A percentile compares a stretch with the other conserved stretches of the same genome.
These are phyloP conservation scores for Xylaria multiplex DNA, from an alignment of 2,329 filamentous ascomycete genomes.

Conservation along the genomic window DNA sequence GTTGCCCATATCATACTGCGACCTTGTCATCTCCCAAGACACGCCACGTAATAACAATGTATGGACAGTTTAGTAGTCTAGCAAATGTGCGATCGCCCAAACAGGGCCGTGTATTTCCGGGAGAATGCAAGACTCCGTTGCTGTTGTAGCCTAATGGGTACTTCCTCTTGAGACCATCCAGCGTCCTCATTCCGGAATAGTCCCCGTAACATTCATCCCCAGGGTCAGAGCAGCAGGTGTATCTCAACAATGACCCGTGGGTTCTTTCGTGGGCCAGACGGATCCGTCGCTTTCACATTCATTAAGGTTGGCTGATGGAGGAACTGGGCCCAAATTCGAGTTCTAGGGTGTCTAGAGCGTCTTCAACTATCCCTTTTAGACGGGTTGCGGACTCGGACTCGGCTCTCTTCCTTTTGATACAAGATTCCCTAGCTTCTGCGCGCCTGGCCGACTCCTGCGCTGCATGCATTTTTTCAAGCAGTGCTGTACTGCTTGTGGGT, in stretches of 20 bases:
- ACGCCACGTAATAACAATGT: not conserved
- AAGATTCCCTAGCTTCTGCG: conserved; percentile 41
- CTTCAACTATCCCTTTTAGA: not conserved
- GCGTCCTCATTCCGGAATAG: conserved; percentile 21
- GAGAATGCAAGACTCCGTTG: conserved; percentile 33
- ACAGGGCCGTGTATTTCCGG: conserved; percentile 8
- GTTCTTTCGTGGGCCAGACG: not conserved
- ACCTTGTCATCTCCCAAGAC: not conserved
- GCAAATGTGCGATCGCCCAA: conserved; percentile 17
- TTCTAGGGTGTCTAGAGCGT: conserved; percentile 17
- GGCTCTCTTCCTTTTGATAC: conserved; percentile 38
- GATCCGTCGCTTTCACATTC: not conserved
- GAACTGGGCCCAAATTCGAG: conserved; percentile 40
- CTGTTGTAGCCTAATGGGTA: conserved; percentile 30
- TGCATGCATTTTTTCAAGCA: conserved; percentile 41
- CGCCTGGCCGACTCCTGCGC: conserved; percentile 45
- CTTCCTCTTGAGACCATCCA: conserved; percentile 10
- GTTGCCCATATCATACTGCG: not conserved
- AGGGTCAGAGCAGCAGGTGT: not conserved
- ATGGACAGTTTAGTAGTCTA: not conserved
- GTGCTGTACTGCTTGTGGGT: conserved; percentile 17
- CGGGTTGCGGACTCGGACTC: conserved; percentile 40
- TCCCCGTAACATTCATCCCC: conserved; percentile 3
- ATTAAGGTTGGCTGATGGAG: conserved; percentile 30
- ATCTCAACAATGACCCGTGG: not conserved